Evolutionary conservation across 2,329 filamentous ascomycete species (phyloP).

Genomic region (Talaromyces sp.): DNA sequence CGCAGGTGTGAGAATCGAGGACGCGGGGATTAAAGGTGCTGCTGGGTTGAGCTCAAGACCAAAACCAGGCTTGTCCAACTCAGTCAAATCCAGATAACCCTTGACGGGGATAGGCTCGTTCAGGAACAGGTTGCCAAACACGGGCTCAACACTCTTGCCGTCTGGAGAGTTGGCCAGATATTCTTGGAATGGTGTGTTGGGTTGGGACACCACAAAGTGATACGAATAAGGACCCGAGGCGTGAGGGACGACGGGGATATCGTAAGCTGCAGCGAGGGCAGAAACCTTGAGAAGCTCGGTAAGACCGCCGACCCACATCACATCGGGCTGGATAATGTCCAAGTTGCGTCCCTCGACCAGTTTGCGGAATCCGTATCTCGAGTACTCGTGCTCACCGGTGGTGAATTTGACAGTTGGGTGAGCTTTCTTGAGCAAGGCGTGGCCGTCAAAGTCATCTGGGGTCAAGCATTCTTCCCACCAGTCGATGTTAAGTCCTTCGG

Average conservation of each 20-base stretch:
- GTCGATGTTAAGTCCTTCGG: slow-evolving; percentile 78
- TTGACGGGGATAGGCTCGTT: slow-evolving; percentile 85
- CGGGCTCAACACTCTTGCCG: slow-evolving; percentile 80
- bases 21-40: slow-evolving; percentile 72
- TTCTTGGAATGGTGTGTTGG: slow-evolving; percentile 92
- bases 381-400: slow-evolving; percentile 94
- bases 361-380: slow-evolving; percentile 89
- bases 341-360: slow-evolving; percentile 86
- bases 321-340: slow-evolving; percentile 91
- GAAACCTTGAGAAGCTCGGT: slow-evolving; percentile 88
- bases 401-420: slow-evolving; percentile 91
- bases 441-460: slow-evolving; percentile 88
- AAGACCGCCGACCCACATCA: slow-evolving; percentile 95
- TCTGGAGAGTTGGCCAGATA: slow-evolving; percentile 92
- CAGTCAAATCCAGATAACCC: slow-evolving; percentile 72
- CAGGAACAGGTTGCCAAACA: slow-evolving; percentile 85
- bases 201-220: slow-evolving; percentile 90
- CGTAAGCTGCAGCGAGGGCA: slow-evolving; percentile 85
- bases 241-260: slow-evolving; percentile 92
- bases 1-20: slow-evolving; percentile 65
- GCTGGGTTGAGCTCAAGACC: slow-evolving; percentile 80
- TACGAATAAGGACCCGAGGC: slow-evolving; percentile 92
- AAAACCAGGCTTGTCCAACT: slow-evolving; percentile 85
- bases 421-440: slow-evolving; percentile 81
- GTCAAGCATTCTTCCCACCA: slow-evolving; percentile 96